phyloP scores from a whole-genome alignment of 495 filamentous ascomycete species.

The Tricharina praecox region DNA sequence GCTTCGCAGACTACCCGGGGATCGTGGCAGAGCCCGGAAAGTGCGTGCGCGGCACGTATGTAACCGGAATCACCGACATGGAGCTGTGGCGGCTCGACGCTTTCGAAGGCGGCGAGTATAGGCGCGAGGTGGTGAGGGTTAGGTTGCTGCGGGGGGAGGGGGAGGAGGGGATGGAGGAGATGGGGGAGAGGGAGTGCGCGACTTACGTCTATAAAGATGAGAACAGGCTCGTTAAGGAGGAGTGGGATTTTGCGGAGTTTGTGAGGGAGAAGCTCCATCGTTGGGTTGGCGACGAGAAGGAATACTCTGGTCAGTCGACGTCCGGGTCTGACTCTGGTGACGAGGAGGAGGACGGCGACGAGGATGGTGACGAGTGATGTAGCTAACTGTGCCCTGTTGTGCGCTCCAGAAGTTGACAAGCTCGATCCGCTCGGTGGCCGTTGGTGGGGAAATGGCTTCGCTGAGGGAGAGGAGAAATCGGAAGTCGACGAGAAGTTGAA shows the following conservation, averaged over 20 bases:
- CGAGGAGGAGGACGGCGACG: neutral
- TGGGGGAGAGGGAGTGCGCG: too few species aligned
- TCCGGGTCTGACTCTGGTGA: neutral
- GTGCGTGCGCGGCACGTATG: conserved; percentile 61
- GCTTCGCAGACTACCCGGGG: conserved; percentile 64
- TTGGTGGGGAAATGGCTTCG: conserved; percentile 7
- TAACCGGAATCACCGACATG: conserved; percentile 58
- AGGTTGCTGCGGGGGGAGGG: conserved; percentile 36
- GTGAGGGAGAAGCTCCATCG: conserved; percentile 14
- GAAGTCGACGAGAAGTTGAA: neutral
- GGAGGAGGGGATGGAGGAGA: conserved; percentile 40
- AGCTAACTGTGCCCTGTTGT: too few species aligned
- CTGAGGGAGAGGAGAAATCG: neutral
- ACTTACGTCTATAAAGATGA: conserved; percentile 50
- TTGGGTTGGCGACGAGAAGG: conserved; percentile 12
- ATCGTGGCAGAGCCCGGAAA: conserved; percentile 41
- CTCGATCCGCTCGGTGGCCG: conserved; percentile 9
- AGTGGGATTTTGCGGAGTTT: conserved; percentile 22
- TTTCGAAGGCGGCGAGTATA: conserved; percentile 71
- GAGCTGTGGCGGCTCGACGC: conserved; percentile 61
- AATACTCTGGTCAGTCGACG: conserved; percentile 4
- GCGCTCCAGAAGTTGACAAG: conserved; percentile 11
- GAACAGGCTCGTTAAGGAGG: conserved; percentile 8
- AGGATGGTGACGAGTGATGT: too few species aligned
- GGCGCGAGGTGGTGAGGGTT: conserved; percentile 42